Percentiles rank a stretch among this genome's conserved stretches.
Conservation (phyloP, 2,329 filamentous ascomycete genomes). For the Rutstroemia sp. region DNA sequence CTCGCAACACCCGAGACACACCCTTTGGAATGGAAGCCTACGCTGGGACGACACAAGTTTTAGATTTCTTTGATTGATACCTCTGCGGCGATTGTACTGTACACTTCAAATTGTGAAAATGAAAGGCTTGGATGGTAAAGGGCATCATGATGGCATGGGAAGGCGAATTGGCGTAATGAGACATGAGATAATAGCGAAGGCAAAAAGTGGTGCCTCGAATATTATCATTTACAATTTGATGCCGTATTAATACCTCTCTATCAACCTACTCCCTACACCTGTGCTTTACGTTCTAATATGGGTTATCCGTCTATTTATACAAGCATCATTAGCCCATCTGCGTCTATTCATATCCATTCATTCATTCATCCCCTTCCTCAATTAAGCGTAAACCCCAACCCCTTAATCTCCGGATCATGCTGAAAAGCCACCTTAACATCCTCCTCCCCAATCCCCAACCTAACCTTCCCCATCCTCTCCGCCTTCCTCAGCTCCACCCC, state of each 20-base stretch:
- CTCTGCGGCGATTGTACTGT: background rate
- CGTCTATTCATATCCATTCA: background rate
- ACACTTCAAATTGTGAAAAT: slow-evolving; percentile 1
- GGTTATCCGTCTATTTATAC: background rate
- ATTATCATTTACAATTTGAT: background rate
- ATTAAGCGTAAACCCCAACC: slow-evolving; percentile 25
- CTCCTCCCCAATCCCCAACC: slow-evolving; percentile 80
- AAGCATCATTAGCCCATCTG: background rate
- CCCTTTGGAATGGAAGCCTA: slow-evolving; percentile 87
- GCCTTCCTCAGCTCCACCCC: slow-evolving; percentile 74
- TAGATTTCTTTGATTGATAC: slow-evolving; percentile 33
- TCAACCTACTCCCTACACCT: no score
- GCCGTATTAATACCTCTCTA: background rate
- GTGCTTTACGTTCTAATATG: no score
- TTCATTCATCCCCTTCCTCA: background rate
- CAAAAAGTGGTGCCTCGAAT: background rate
- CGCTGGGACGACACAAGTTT: slow-evolving; percentile 68
- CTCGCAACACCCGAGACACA: slow-evolving; percentile 85
- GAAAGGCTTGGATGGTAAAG: slow-evolving; percentile 18
- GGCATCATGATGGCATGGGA: background rate
- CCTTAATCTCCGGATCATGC: slow-evolving; percentile 80
- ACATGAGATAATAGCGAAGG: background rate
- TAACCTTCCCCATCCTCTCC: slow-evolving; percentile 80
- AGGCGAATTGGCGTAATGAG: slow-evolving; percentile 12
- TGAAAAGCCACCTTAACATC: slow-evolving; percentile 81